phyloP scores from a whole-genome alignment of 2,329 filamentous ascomycete genomes.

The Mycosphaerelloides madeirae region DNA sequence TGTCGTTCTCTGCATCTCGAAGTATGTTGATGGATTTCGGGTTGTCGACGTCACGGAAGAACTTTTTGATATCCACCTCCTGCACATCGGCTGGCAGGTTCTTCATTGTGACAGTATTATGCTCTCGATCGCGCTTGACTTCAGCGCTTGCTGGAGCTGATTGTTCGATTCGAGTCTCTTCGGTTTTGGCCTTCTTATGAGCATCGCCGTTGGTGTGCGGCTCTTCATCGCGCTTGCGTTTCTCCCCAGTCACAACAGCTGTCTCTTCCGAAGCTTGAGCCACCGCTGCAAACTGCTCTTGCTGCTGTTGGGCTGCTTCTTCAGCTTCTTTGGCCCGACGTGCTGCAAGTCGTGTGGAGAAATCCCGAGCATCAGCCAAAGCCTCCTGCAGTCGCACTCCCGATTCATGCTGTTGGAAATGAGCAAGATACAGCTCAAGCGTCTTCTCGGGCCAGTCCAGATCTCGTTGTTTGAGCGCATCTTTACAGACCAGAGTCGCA shows the following conservation, averaged over 20 bases:
- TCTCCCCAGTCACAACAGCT: slow-evolving; percentile 38
- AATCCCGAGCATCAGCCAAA: slow-evolving; percentile 67
- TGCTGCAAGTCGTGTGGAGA: slow-evolving; percentile 58
- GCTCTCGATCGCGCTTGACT: slow-evolving; percentile 79
- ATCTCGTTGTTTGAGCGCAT: slow-evolving; percentile 58
- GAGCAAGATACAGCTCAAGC: slow-evolving; percentile 67
- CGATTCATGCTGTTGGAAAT: slow-evolving; percentile 87
- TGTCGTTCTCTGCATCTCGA: slow-evolving; percentile 56
- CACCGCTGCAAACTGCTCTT: slow-evolving; percentile 31
- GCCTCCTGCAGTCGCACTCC: slow-evolving; percentile 69
- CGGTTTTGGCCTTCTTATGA: slow-evolving; percentile 63
- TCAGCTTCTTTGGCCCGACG: slow-evolving; percentile 63
- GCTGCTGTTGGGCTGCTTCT: slow-evolving; percentile 53
- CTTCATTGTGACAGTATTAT: slow-evolving; percentile 76
- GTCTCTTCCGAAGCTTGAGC: slow-evolving; percentile 20
- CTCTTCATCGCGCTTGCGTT: slow-evolving; percentile 70
- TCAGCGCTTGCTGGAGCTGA: slow-evolving; percentile 33
- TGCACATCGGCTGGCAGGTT: slow-evolving; percentile 68
- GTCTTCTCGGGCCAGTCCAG: slow-evolving; percentile 75
- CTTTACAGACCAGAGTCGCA: slow-evolving; percentile 71
- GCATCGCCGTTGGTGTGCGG: slow-evolving; percentile 45
- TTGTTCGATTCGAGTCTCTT: slow-evolving; percentile 33
- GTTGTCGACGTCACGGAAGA: slow-evolving; percentile 84
- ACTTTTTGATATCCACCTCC: slow-evolving; percentile 73
- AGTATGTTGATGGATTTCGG: slow-evolving; percentile 73